Conservation (phyloP, 1,284 basidiomycete species). For the Pulchroboletus neoregius region DNA sequence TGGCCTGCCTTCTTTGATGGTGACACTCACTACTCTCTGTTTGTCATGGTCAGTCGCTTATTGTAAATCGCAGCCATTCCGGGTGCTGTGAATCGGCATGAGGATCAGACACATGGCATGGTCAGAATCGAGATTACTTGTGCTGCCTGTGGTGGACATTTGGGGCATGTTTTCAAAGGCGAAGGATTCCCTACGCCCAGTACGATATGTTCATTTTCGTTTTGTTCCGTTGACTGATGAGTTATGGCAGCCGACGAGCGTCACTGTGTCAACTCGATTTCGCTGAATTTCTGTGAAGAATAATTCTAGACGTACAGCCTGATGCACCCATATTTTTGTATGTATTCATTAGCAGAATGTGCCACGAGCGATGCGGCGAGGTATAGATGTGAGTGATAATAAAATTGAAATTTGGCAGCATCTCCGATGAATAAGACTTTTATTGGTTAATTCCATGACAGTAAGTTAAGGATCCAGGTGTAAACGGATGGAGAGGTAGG, state of each 20-base stretch:
- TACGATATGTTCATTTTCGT: constrained; percentile 36
- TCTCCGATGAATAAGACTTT: constrained; percentile 5
- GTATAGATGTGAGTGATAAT: not conserved
- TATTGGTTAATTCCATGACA: constrained; percentile 16
- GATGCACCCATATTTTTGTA: too few relatives aligned
- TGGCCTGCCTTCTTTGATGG: constrained; percentile 98
- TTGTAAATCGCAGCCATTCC: constrained; percentile 63
- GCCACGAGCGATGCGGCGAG: too few relatives aligned
- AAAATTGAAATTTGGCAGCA: not conserved
- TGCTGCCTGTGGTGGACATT: constrained; percentile 83
- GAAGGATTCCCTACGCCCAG: constrained; percentile 77
- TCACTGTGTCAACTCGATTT: constrained; percentile 90
- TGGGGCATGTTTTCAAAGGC: constrained; percentile 93
- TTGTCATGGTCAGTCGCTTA: constrained; percentile 9
- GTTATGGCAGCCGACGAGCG: constrained; percentile 64
- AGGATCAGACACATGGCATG: constrained; percentile 57
- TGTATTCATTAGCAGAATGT: too few relatives aligned
- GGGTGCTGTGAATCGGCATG: constrained; percentile 77
- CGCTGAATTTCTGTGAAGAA: constrained; percentile 67
- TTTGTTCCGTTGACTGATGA: constrained; percentile 16
- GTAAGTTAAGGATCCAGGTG: constrained; percentile 22
- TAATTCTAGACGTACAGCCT: constrained; percentile 5
- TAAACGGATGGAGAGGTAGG: constrained; percentile 15
- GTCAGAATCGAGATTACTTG: constrained; percentile 75
- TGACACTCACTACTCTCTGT: constrained; percentile 28